Base-by-base conservation (phyloP, 495 filamentous ascomycete genomes). In the Arthonia radiata region DNA sequence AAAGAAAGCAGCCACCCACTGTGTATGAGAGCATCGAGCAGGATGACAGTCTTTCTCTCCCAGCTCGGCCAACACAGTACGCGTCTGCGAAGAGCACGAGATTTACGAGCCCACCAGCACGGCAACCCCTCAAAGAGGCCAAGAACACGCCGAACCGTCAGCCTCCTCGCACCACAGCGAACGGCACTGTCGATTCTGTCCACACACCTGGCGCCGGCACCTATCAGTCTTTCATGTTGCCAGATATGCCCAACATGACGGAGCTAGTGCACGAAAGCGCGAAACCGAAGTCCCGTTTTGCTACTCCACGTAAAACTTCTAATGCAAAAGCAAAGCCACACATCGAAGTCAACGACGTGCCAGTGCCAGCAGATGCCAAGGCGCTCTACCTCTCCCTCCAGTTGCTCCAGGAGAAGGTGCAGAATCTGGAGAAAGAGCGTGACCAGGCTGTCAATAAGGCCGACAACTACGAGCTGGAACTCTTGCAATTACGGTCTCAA, bases 161-260 rank as follows among this genome's bases (percentile, higher is more conserved):
- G 25, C 28, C 30, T 37, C 37, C 34, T 37, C 33, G 16, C 36
- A 37, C 24, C 36, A 11, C 24, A 6, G 24, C 24, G 24, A 6
- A 26, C 15, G 24, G 7, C 5, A 10, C 15, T 13, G 13, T 16
- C 3, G 11, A 28, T 30, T 16, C 15, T 16, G 18, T 22, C n/a
- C 6, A 22, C 14, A 14, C 19, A 14, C 16, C 2, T 13, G 33
- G 16, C 10, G 43, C 38, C 23, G 58, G 53, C 4, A 51, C 47
- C 7, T 53, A 56, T 23, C 57, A 65, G 23, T 73, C 70, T 2
- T 71, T 73, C 41, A 49, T 65, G 26, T 58, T 77, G 15, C 69
- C 70, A 5, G 62, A 72, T 25, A 49, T 73, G 24, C 66, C 70
- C 8, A 73, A 76, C 34, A 53, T 76, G 27, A 71, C 70, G 8